These are phyloP conservation scores for Circinella umbellata DNA, from an alignment of 371 early-diverging fungal species.

Conservation along the genomic window DNA sequence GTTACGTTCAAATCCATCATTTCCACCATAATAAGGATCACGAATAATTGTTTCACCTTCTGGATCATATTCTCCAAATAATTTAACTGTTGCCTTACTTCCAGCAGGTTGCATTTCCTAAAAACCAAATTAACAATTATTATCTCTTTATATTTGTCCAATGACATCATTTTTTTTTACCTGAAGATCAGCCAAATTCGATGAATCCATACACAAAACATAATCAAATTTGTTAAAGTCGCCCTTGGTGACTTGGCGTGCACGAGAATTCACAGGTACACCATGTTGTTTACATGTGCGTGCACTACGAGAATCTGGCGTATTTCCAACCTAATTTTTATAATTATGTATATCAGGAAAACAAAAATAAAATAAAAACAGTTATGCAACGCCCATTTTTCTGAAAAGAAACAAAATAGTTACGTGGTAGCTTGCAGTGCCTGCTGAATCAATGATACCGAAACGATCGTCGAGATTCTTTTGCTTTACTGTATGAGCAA, in stretches of 20 bases:
- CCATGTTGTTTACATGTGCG: constrained; percentile 75
- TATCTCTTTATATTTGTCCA: neutral
- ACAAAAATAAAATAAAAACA: neutral
- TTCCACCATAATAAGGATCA: constrained; percentile 92
- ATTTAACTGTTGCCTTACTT: constrained; percentile 39
- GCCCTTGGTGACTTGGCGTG: constrained; percentile 63
- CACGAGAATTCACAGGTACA: constrained; percentile 82
- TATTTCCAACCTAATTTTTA: constrained; percentile 59
- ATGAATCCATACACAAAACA: constrained; percentile 87
- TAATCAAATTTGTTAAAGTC: constrained; percentile 84
- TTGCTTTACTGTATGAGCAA: constrained; percentile 72
- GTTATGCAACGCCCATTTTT: no score
- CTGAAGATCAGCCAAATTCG: constrained; percentile 76
- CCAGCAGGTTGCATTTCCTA: constrained; percentile 37
- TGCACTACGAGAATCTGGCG: constrained; percentile 76
- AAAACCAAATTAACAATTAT: neutral
- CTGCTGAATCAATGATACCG: constrained; percentile 83
- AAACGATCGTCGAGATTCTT: constrained; percentile 63
- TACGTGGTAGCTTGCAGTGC: constrained; percentile 86
- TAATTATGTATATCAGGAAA: neutral
- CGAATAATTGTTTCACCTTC: constrained; percentile 77
- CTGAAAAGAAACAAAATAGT: constrained; percentile 5
- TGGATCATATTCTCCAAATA: constrained; percentile 92
- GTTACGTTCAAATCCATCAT: constrained; percentile 85
- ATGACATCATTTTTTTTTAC: constrained; percentile 30